Base-by-base conservation (phyloP, 2,329 filamentous ascomycete species). In the Samsoniella hepiali region DNA sequence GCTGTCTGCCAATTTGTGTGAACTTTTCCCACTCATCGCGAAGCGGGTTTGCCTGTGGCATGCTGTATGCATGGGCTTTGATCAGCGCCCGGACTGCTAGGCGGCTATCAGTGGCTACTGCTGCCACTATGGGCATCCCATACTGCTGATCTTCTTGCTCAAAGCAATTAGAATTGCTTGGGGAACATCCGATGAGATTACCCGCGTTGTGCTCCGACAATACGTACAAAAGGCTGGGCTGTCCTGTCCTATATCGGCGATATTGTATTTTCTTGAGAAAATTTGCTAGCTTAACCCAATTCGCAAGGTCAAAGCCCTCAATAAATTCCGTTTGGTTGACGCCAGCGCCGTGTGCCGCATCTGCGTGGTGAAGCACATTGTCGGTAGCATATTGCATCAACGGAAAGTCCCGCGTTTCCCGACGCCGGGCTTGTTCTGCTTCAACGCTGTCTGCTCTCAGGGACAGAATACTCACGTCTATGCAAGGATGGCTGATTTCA, bases 351-450 rank as follows among this genome's bases (percentile, higher is more conserved):
- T 31, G 50, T 31, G 68, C 69, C 3, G 13, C 53, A 34, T 70
- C 47, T 0, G 69, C 65, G 8, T 70, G 68, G 15, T 67, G 59
- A 0, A 70, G 32, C n/a, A 64, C 13, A 53, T 67, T 65, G 0
- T 27, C 42, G 0, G 63, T 50, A 9, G 68, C 65, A 29, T 69
- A 69, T 13, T 51, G 50, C 0, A 68, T 27, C 5, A 70, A 67
- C 3, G 67, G 66, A 34, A 67, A 68, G 0, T 38, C 36, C 1
- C 42, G 29, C 27, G 8, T 22, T 22, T 22, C 22, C 22, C 22
- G 22, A 22, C 22, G 22, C 22, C 22, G 22, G 22, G 22, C 22
- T 22, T 22, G 22, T 22, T 22, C 22, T 22, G 22, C 22, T 22
- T 22, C 22, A 22, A 22, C 22, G 22, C 22, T 22, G 22, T 22